Evolutionary conservation across 805 yeast species (phyloP).

Genomic region (Scheffersomyces ergatensis): DNA sequence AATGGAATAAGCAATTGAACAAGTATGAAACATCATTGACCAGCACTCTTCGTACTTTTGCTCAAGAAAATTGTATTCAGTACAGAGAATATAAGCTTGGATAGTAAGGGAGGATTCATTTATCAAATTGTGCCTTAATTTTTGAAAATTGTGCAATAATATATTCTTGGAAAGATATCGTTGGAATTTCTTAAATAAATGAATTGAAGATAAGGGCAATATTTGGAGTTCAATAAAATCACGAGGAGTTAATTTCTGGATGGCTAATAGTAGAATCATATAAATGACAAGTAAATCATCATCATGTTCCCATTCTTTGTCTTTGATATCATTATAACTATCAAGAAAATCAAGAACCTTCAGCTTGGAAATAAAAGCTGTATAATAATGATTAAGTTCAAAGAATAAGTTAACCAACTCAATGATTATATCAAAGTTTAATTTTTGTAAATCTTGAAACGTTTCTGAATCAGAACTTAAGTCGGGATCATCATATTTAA

Average conservation of each 20-base stretch:
- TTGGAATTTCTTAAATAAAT: constrained; percentile 17
- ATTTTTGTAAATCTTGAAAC: constrained; percentile 8
- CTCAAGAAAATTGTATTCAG: constrained; percentile 49
- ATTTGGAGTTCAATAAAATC: constrained; percentile 18
- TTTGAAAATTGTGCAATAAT: constrained; percentile 40
- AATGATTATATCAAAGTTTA: constrained; percentile 31
- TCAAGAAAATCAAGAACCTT: constrained; percentile 35
- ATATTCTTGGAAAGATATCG: constrained; percentile 15
- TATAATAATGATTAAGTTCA: constrained; percentile 35
- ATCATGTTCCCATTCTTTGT: constrained; percentile 44
- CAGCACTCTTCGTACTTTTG: constrained; percentile 52
- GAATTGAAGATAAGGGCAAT: constrained; percentile 14
- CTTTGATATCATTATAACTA: constrained; percentile 27
- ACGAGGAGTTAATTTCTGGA: constrained; percentile 33
- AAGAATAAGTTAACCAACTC: constrained; percentile 42
- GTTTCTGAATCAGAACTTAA: constrained; percentile 15
- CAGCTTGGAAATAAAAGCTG: constrained; percentile 34
- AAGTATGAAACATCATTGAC: constrained; percentile 49
- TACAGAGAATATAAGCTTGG: constrained; percentile 48
- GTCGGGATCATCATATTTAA: constrained; percentile 13
- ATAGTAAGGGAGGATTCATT: constrained; percentile 48
- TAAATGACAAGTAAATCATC: constrained; percentile 47
- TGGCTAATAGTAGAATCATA: constrained; percentile 42
- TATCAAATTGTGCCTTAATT: constrained; percentile 44
- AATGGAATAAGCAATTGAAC: constrained; percentile 48